Evolutionary conservation across 495 filamentous ascomycete genomes (phyloP).

Genomic region (Recurvomyces mirabilis): DNA sequence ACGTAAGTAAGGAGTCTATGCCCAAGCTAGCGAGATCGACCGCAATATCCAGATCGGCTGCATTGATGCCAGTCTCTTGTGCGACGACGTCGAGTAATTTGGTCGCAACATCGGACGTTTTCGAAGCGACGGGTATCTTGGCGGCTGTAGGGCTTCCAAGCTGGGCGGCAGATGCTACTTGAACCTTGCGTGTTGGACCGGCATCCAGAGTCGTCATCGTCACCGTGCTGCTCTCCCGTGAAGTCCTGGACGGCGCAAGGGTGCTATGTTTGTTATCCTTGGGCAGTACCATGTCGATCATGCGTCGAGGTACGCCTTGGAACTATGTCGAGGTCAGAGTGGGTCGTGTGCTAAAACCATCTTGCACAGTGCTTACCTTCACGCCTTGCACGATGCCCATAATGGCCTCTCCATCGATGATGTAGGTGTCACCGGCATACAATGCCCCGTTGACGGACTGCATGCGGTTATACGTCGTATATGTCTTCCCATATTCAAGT

Average conservation of each 20-base stretch:
- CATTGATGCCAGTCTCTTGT: constrained; percentile 52
- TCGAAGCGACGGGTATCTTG: too few relatives aligned
- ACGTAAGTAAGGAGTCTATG: constrained; percentile 43
- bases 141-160: background rate
- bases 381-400: constrained; percentile 9
- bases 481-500: constrained; percentile 3
- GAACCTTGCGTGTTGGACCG: too few relatives aligned
- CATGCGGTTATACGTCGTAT: constrained; percentile 10
- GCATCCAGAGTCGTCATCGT: too few relatives aligned
- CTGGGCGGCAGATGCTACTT: background rate
- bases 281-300: constrained; percentile 2
- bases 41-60: constrained; percentile 47
- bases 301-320: constrained; percentile 16
- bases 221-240: too few relatives aligned
- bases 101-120: too few relatives aligned
- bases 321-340: constrained; percentile 8
- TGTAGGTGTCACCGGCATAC: constrained; percentile 17
- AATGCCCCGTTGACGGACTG: constrained; percentile 7
- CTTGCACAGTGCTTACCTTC: constrained; percentile 4
- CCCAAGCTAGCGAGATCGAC: constrained; percentile 42
- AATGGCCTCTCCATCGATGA: constrained; percentile 14
- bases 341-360: background rate
- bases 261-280: background rate
- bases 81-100: constrained; percentile 37
- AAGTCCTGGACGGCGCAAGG: too few relatives aligned